Base-by-base conservation (phyloP, 2,329 filamentous ascomycete genomes). In the Arthrobotrys sinensis region DNA sequence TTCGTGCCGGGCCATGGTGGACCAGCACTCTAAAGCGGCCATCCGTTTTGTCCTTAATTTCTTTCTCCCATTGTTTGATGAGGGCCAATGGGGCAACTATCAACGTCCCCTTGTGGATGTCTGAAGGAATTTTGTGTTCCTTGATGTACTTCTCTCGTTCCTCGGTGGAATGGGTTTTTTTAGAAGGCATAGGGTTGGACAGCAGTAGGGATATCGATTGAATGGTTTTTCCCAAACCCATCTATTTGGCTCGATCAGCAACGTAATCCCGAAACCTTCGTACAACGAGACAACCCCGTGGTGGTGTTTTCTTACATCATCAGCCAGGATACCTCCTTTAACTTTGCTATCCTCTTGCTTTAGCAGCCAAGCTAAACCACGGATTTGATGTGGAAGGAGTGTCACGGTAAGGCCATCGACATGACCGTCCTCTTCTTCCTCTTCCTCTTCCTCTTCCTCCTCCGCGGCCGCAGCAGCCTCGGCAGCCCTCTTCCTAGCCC, bases 31-130 rank as follows among this genome's bases (percentile, higher is more conserved):
- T 91, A 62, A 98, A 86, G 19, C 94, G 92, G 2, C 89, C 88
- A 40, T 89, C 86, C 45, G 98, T 90, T 83, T 93, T 97, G 68
- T 92, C 91, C 81, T 91, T 91, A 83, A 99, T 93, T 84, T 99
- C 96, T 0, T 91, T 87, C 85, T 99, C 96, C 96, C 96, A 99
- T 84, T 99, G 96, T 81, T 96, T 92, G 85, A 99, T 98, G 52
- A 99, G 87, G 5, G 96, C 95, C 34, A 99, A 86, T 0, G 96
- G 96, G 1, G 96, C 96, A 64, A 99, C 93, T 6, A 99, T 94
- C 10, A 99, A 87, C 0, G 96, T 99, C 8, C 91, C 90, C 83
- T 92, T 94, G 81, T 91, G 90, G 24, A 94, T 86, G 6, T 88
- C 87, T 5, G 89, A 88, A 16, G 90, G 89, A n/a, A 92, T 87